Conservation (phyloP, 106 monocot species). For the Vanilla planifolia region DNA sequence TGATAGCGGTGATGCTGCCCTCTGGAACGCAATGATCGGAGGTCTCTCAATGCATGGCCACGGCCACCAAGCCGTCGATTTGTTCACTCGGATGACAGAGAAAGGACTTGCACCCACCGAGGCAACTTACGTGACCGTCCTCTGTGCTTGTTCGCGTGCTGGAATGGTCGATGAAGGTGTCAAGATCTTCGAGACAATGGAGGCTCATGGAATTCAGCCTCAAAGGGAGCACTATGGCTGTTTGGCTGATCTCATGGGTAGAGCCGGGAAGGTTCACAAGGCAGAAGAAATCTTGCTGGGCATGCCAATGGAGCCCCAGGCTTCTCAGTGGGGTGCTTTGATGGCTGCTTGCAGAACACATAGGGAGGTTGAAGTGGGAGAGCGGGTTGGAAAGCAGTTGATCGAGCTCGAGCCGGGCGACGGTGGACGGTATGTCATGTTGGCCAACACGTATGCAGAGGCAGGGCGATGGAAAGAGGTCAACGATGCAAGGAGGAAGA, state of each 20-base stretch:
- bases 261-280: slow-evolving; percentile 46
- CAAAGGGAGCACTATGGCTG: slow-evolving; percentile 70
- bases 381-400: slow-evolving; percentile 34
- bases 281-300: slow-evolving; percentile 47
- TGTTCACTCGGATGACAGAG: slow-evolving; percentile 43
- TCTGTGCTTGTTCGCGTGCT: slow-evolving; percentile 56
- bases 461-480: slow-evolving; percentile 41
- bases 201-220: slow-evolving; percentile 24
- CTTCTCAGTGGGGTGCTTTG: slow-evolving; percentile 63
- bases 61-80: slow-evolving; percentile 30
- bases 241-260: slow-evolving; percentile 56
- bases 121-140: slow-evolving; percentile 42
- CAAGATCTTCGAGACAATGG: slow-evolving; percentile 52
- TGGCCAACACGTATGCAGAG: slow-evolving; percentile 40
- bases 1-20: slow-evolving; percentile 29
- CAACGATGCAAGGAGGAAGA: slow-evolving; percentile 26
- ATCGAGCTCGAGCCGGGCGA: slow-evolving; percentile 43
- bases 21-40: slow-evolving; percentile 74
- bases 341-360: slow-evolving; percentile 46
- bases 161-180: slow-evolving; percentile 45
- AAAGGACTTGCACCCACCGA: slow-evolving; percentile 31
- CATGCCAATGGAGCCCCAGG: slow-evolving; percentile 66
- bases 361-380: slow-evolving; percentile 20
- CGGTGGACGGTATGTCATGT: slow-evolving; percentile 38
- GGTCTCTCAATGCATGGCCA: slow-evolving; percentile 67